Percentiles rank a stretch among this genome's conserved stretches.
Evolutionary conservation across 495 filamentous ascomycete species (phyloP).

Genomic region (Paragyromitra xinjiangensis): DNA sequence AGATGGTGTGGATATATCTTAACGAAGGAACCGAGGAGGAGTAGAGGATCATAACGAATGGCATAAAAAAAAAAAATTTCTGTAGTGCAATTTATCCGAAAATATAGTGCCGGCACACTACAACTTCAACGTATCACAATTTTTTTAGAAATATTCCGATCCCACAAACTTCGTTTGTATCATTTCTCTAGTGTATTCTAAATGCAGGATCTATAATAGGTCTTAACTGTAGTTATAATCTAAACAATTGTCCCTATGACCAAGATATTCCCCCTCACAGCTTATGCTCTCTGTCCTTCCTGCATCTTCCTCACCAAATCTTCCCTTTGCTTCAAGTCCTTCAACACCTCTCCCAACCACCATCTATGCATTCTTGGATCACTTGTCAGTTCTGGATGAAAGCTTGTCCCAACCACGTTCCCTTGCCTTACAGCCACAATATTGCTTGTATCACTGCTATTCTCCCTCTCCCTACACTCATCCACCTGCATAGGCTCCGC

Average conservation of each 20-base stretch:
- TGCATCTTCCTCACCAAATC: conserved; percentile 11
- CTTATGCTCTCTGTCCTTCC: conserved; percentile 8
- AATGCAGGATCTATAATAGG: not conserved
- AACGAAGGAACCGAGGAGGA: not conserved
- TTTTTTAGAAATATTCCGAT: not conserved
- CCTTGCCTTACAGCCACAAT: conserved; percentile 91
- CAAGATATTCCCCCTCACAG: not conserved
- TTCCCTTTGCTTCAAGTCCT: conserved; percentile 56
- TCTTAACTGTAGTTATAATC: not conserved
- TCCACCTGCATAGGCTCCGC: conserved; percentile 38
- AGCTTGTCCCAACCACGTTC: conserved; percentile 95
- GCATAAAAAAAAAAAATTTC: not conserved
- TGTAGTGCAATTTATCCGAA: not conserved
- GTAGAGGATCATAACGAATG: not conserved
- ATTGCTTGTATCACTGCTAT: conserved; percentile 64
- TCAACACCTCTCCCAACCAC: conserved; percentile 82
- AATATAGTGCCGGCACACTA: not conserved
- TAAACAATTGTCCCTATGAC: not conserved
- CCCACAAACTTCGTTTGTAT: not conserved
- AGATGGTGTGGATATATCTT: not conserved
- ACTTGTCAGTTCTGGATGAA: conserved; percentile 92
- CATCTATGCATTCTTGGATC: conserved; percentile 90
- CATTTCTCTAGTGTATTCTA: not conserved
- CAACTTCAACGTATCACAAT: not conserved
- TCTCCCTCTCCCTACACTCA: conserved; percentile 60